A percentile compares a stretch with the other conserved stretches of the same genome.
phyloP scores from a whole-genome alignment of 495 filamentous ascomycete genomes.

The Beverwykella pulmonaria region DNA sequence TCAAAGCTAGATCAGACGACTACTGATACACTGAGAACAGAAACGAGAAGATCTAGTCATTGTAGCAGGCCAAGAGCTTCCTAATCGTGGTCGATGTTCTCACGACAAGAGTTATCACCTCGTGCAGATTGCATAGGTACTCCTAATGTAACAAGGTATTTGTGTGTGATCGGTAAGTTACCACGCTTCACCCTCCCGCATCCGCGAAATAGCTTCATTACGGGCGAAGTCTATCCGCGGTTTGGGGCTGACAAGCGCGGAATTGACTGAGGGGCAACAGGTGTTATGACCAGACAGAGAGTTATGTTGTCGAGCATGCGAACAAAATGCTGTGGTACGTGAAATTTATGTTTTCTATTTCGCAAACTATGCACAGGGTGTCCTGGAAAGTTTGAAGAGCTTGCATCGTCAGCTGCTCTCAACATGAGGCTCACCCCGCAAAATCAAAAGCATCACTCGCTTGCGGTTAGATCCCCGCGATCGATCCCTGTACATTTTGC shows the following conservation, averaged over 20 bases:
- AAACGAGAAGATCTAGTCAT: slow-evolving; percentile 71
- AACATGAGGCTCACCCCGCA: slow-evolving; percentile 17
- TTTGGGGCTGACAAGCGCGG: neutral
- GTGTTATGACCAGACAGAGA: slow-evolving; percentile 75
- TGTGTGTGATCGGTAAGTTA: slow-evolving; percentile 68
- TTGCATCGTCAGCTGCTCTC: slow-evolving; percentile 18
- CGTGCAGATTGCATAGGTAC: too few species aligned
- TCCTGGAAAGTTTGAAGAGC: slow-evolving; percentile 1
- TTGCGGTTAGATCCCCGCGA: slow-evolving; percentile 9
- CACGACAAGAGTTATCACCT: slow-evolving; percentile 85
- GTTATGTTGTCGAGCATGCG: slow-evolving; percentile 81
- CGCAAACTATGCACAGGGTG: neutral
- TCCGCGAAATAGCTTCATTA: slow-evolving; percentile 14
- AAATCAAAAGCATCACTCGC: slow-evolving; percentile 9
- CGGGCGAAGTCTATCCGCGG: neutral
- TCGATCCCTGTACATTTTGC: slow-evolving; percentile 22
- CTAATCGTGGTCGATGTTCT: slow-evolving; percentile 69
- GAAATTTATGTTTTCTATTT: neutral
- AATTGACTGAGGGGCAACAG: slow-evolving; percentile 39
- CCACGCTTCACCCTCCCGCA: slow-evolving; percentile 4
- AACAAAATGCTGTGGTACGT: slow-evolving; percentile 82
- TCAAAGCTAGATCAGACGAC: neutral
- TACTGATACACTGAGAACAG: slow-evolving; percentile 9
- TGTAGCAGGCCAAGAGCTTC: slow-evolving; percentile 76
- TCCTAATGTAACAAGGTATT: slow-evolving; percentile 70